phyloP scores from a whole-genome alignment of 352 stramenopile species.

The Globisporangium spiculum region DNA sequence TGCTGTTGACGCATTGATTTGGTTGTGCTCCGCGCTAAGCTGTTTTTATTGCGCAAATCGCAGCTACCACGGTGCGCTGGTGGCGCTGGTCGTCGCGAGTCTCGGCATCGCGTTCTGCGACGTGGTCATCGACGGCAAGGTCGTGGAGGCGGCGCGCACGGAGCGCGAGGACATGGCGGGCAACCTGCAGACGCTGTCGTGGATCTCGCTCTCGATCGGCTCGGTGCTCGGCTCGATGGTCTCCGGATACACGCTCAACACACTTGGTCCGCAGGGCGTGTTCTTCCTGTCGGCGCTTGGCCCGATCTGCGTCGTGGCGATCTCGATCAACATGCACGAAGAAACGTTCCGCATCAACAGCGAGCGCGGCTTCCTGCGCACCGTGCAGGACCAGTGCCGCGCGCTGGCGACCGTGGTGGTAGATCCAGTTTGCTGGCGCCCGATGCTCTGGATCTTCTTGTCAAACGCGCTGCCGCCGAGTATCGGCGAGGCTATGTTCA shows the following conservation, averaged over 20 bases:
- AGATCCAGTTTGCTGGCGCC: slow-evolving; percentile 73
- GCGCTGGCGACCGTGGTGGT: slow-evolving; percentile 55
- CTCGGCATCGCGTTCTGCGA: slow-evolving; percentile 79
- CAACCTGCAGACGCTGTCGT: slow-evolving; percentile 79
- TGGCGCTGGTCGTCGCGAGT: slow-evolving; percentile 69
- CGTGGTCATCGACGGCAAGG: slow-evolving; percentile 78
- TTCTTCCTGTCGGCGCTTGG: slow-evolving; percentile 76
- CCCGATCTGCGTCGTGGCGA: slow-evolving; percentile 55
- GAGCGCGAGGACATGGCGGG: slow-evolving; percentile 72
- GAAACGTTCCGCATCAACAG: slow-evolving; percentile 28
- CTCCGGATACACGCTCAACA: slow-evolving; percentile 56
- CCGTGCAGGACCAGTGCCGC: slow-evolving; percentile 45
- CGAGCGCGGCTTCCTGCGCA: slow-evolving; percentile 40
- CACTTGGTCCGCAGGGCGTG: slow-evolving; percentile 55
- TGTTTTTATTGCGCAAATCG: too few relatives aligned
- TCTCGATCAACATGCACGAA: slow-evolving; percentile 62
- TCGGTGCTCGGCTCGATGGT: slow-evolving; percentile 71
- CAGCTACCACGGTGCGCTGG: slow-evolving; percentile 48
- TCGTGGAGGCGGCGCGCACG: slow-evolving; percentile 66
- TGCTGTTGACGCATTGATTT: too few relatives aligned
- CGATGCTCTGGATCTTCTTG: slow-evolving; percentile 80
- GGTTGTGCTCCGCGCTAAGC: too few relatives aligned
- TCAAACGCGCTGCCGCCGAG: slow-evolving; percentile 71
- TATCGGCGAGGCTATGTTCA: slow-evolving; percentile 81
- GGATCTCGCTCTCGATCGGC: slow-evolving; percentile 67